Base-by-base conservation (phyloP, 2,329 filamentous ascomycete genomes). In the Trichophyton benhamiae region DNA sequence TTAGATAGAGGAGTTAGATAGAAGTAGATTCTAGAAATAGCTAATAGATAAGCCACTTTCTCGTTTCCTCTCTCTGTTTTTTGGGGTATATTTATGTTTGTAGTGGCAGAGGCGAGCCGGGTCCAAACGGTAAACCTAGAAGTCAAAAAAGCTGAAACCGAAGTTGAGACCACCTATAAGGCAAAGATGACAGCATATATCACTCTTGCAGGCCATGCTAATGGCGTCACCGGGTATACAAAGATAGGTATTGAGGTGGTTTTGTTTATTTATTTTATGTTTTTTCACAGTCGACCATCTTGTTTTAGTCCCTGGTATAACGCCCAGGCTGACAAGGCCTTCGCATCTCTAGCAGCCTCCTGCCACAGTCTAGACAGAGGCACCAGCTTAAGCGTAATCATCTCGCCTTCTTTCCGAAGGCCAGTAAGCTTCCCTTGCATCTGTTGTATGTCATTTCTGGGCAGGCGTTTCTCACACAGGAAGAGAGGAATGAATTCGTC, bases 401-500 rank as follows among this genome's bases (percentile, higher is more conserved):
- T 83, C 70, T 84, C 82, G 1, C 80, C 80, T 59, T 83, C 74
- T 2, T 80, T 74, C 41, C 79, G 72, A 63, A 83, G 61, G 0
- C 82, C 82, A 0, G 81, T 83, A 65, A 82, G 68, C 60, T 78
- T 80, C 3, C 80, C 81, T 64, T 79, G 75, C 64, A 82, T 72
- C 42, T 74, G 74, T 41, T 80, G 72, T 65, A 85, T 77, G 36
- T 81, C 73, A 3, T 69, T 67, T 38, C 76, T 70, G 1, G 76
- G 70, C 62, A 84, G 73, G 2, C 77, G 69, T 67, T 83, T 83
- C 67, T 82, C 77, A 63, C 78, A 81, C 36, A 83, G 66, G 63
- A 83, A 82, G 4, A 84, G 66, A 0, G 81, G 80, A 27, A 84
- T 79, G 65, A 81, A 83, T 63, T 85, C 82, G 67, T 85, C 82